Base-by-base conservation (phyloP, 352 stramenopile genomes). In the Thalassiosira livingstoniorum region DNA sequence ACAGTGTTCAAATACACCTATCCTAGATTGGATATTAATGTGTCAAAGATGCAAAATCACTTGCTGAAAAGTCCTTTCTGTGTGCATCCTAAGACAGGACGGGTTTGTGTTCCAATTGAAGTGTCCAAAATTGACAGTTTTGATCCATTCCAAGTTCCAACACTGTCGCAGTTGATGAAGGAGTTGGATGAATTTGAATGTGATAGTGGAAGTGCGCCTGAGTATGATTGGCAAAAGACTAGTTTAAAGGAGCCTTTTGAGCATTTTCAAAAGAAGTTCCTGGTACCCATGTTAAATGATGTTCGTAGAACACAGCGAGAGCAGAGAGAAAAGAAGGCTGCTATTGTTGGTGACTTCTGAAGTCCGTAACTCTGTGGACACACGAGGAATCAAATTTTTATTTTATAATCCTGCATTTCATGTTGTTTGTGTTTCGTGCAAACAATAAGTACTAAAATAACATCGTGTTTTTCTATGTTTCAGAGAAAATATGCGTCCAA, bases 31-130 rank as follows among this genome's bases (percentile, higher is more conserved):
- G 98, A 99, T 97, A 98, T 98, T 43, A 99, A 99, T 88, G 98
- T 99, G 62, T 99, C 97, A 75, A 99, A 99, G 87, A 96, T 98
- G 85, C 94, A 97, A 69, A 99, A 99, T 95, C 98, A 99, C 94
- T 98, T 99, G 92, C 93, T 99, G 43, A 99, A 99, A 89, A 98
- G 92, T 89, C 98, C 98, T 32, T 99, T 99, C 81, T 98, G 96
- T 31, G 96, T 99, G 27, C 97, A 99, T 86, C 97, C 97, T 4
- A 99, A 99, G 92, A 98, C 97, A 0, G 96, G 98, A 23, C 92
- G 97, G 27, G 97, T 99, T 13, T 99, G 98, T 89, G 97, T 99
- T 23, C 98, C 98, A 0, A 98, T 99, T 61, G 92, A 94, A 82
- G 92, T 77, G 43, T 80, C 29, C 2, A 85, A 91, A 3, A 93